Percentiles rank a stretch among this genome's conserved stretches.
These are phyloP conservation scores for Cladosporium halotolerans DNA, from an alignment of 2,329 filamentous ascomycete genomes.

Conservation along the genomic window DNA sequence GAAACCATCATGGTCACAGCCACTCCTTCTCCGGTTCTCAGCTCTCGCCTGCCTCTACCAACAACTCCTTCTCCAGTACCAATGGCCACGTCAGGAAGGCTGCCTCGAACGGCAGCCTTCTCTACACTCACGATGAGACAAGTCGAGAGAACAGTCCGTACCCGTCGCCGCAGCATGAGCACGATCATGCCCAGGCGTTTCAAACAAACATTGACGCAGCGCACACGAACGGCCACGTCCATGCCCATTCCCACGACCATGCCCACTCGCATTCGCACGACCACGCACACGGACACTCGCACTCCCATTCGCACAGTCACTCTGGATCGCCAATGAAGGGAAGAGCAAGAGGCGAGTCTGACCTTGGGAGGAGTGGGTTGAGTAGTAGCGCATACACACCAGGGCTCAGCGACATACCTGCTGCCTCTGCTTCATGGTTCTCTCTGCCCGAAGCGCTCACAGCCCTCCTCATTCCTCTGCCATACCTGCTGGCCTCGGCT, in stretches of 20 bases:
- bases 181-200: conserved; percentile 14
- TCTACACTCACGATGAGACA: conserved; percentile 25
- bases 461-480: conserved; percentile 45
- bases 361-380: conserved; percentile 34
- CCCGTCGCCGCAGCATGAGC: conserved; percentile 17
- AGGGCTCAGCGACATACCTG: conserved; percentile 14
- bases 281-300: conserved; percentile 15
- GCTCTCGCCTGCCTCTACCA: conserved; percentile 14
- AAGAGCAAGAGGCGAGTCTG: conserved; percentile 40
- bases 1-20: conserved; percentile 29
- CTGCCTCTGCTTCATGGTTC: conserved; percentile 23
- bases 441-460: conserved; percentile 44
- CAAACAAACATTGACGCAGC: conserved; percentile 19
- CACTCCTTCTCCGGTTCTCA: conserved; percentile 16
- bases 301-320: conserved; percentile 24
- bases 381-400: conserved; percentile 17
- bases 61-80: conserved; percentile 16
- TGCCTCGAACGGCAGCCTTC: conserved; percentile 18
- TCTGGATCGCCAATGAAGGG: conserved; percentile 26
- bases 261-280: conserved; percentile 22
- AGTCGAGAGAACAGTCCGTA: conserved; percentile 26
- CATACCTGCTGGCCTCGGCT: conserved; percentile 42
- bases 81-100: conserved; percentile 16
- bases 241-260: conserved; percentile 14
- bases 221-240: conserved; percentile 16